These are phyloP conservation scores for Neonectria hederae DNA, from an alignment of 2,329 filamentous ascomycete genomes.

Conservation along the genomic window DNA sequence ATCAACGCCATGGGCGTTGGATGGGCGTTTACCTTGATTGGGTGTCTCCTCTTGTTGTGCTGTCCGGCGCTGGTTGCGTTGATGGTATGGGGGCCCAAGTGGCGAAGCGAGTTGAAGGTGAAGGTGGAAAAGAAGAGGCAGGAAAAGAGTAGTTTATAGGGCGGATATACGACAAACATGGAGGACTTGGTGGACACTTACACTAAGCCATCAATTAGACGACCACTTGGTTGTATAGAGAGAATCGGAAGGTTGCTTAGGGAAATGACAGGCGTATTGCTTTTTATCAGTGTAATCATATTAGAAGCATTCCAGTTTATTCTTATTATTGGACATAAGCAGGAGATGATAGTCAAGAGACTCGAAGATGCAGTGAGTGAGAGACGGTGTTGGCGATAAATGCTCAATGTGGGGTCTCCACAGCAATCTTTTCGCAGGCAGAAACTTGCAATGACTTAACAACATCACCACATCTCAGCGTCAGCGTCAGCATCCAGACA, in stretches of 20 bases:
- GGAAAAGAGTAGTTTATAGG: slow-evolving; percentile 14
- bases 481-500: neutral
- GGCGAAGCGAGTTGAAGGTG: slow-evolving; percentile 50
- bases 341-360: neutral
- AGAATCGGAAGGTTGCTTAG: neutral
- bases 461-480: neutral
- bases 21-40: slow-evolving; percentile 62
- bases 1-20: slow-evolving; percentile 60
- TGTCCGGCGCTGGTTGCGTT: slow-evolving; percentile 53
- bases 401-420: neutral
- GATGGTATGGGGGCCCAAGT: slow-evolving; percentile 54
- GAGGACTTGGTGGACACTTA: neutral
- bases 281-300: neutral
- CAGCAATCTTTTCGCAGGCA: slow-evolving; percentile 9
- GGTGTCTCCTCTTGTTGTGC: slow-evolving; percentile 51
- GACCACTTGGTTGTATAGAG: neutral
- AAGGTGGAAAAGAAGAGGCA: slow-evolving; percentile 39
- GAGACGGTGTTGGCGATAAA: neutral
- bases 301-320: slow-evolving; percentile 12
- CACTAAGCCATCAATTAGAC: neutral
- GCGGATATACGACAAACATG: neutral
- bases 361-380: neutral
- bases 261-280: neutral
- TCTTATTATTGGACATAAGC: neutral
- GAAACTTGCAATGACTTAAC: neutral